phyloP scores from a whole-genome alignment of 2,329 filamentous ascomycete genomes.

The Pseudogymnoascus sp. region DNA sequence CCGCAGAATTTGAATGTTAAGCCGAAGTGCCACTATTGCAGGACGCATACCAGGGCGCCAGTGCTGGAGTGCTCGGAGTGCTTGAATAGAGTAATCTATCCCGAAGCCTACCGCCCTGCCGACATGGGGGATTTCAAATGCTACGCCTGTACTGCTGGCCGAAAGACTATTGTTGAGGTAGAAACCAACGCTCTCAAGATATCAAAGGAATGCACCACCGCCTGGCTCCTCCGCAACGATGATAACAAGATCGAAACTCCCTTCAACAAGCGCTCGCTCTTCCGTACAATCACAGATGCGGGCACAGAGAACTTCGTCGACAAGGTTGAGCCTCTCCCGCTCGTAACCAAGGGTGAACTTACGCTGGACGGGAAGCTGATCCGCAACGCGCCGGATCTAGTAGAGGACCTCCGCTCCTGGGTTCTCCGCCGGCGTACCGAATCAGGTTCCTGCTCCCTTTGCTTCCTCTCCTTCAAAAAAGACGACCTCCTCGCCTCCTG shows the following conservation, averaged over 20 bases:
- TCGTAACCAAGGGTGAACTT: not conserved
- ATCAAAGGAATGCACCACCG: not conserved
- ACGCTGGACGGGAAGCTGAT: not conserved
- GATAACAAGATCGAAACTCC: not conserved
- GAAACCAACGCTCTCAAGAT: not conserved
- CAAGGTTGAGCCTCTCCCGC: not conserved
- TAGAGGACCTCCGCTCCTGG: not conserved
- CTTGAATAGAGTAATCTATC: conserved; percentile 37
- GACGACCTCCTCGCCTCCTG: not conserved
- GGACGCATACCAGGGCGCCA: not conserved
- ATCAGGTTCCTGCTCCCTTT: not conserved
- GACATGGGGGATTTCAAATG: conserved; percentile 33
- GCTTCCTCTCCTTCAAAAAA: not conserved
- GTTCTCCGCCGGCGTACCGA: not conserved
- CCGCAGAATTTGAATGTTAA: not conserved
- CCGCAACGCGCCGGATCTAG: not conserved
- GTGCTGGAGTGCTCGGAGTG: not conserved
- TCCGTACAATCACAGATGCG: not conserved
- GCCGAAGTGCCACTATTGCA: not conserved
- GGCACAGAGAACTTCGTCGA: not conserved
- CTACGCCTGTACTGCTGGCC: conserved; percentile 33
- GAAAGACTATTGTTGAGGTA: conserved; percentile 10
- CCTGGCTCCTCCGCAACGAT: not conserved
- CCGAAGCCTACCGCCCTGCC: conserved; percentile 35
- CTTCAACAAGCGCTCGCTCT: not conserved